Evolutionary conservation across 106 monocot species (phyloP), one percentile per base, ranked within the genome.

Genomic region (Ottelia alismoides): DNA sequence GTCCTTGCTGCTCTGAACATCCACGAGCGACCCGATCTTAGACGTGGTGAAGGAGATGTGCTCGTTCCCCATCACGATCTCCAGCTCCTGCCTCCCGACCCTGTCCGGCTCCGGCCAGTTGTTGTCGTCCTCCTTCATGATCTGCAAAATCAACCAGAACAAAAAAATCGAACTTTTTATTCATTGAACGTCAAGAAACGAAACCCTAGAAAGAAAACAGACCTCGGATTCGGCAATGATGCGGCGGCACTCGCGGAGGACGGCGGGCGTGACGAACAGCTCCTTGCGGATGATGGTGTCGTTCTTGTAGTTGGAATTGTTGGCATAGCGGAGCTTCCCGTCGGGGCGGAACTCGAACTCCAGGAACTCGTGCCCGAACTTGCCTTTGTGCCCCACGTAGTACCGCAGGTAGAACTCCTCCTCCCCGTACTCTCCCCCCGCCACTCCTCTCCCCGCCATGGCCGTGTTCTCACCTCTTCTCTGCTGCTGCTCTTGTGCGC

Each of bases 231-330:
- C 87, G 22, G 79, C 49, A 62, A 93, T 93, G 69, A 93, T 80
- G 53, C 92, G 76, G 64, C 83, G 83, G 83, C 83, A 87, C 69
- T 93, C 92, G 56, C 87, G 87, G 48, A 87, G 70, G 43, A 87
- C 87, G 31, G 87, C 66, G n/a, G 87, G 80, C 35, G 83, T 78
- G 65, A 93, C 64, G 78, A 83, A 93, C 55, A 93, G 79, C 77
- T 92, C 92, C 67, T 87, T 92, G 66, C 92, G 92, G 74, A 92
- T 92, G 79, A 92, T 92, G 66, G 92, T 92, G 64, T 92, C 92
- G 76, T 92, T 92, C 75, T 92, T 92, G 83, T 92, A 92, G 79
- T 92, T 92, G 47, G 92, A 92, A 67, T 92, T 92, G 83, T 92
- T 92, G 52, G 87, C 92, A 63, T 92, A 92, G 20, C 92, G 82